Percentiles rank a stretch among this genome's conserved stretches.
Conservation (phyloP, 768 basidiomycete genomes). For the Phylloporus sp. region DNA sequence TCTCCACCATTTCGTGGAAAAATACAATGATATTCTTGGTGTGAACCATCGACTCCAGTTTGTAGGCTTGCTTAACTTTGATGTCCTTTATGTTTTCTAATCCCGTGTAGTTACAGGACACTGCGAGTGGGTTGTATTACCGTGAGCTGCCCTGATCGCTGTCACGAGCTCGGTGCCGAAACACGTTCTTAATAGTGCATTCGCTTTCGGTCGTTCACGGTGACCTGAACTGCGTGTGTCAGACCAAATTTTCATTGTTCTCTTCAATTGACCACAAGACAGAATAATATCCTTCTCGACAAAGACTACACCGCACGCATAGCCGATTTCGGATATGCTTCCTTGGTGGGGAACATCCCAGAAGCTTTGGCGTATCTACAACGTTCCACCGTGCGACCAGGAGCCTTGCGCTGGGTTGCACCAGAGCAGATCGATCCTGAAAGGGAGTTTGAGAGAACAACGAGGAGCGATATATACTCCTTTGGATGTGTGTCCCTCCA, state of each 20-base stretch:
- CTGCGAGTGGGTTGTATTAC: conserved; percentile 12
- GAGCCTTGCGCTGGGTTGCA: neutral
- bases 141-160: neutral
- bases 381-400: neutral
- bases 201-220: conserved; percentile 11
- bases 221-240: conserved; percentile 12
- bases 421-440: neutral
- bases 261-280: neutral
- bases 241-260: no score
- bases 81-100: conserved; percentile 9
- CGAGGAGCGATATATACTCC: neutral
- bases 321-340: conserved; percentile 38
- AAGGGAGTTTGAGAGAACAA: neutral
- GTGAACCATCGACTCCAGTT: conserved; percentile 4
- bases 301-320: conserved; percentile 32
- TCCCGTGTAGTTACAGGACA: conserved; percentile 15
- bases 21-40: neutral
- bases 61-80: conserved; percentile 12
- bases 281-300: conserved; percentile 18
- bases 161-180: neutral
- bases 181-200: conserved; percentile 6
- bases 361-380: neutral
- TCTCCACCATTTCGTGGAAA: conserved; percentile 16
- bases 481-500: no score
- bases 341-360: neutral